A percentile compares a stretch with the other conserved stretches of the same genome.
phyloP scores from a whole-genome alignment of 2,329 filamentous ascomycete species.

The Thielaviopsis punctulata region DNA sequence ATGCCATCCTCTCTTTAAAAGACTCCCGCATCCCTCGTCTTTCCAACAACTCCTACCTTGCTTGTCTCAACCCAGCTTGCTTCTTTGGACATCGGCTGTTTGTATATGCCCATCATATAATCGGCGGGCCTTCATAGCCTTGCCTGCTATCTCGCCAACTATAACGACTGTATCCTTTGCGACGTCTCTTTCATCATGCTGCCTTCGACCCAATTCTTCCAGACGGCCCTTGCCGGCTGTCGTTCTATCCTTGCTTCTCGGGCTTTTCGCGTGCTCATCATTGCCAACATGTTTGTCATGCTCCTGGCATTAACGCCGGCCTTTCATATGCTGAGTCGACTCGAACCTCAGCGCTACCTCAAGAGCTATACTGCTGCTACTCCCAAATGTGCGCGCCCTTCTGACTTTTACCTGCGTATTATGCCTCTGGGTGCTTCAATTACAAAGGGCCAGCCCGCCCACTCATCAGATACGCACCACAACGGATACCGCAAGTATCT shows the following conservation, averaged over 20 bases:
- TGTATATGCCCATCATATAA: background rate
- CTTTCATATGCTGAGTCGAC: background rate
- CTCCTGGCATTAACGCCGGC: background rate
- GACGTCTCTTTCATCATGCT: background rate
- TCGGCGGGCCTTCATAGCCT: background rate
- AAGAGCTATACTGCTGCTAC: background rate
- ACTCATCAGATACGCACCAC: conserved; percentile 1
- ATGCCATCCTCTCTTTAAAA: no score
- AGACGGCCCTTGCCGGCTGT: background rate
- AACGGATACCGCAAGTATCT: conserved; percentile 24
- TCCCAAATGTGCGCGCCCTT: background rate
- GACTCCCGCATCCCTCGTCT: no score
- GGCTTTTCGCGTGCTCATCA: background rate
- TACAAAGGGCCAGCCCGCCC: conserved; percentile 18
- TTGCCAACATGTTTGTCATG: background rate
- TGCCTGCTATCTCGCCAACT: background rate
- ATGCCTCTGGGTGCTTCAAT: conserved; percentile 23
- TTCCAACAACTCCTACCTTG: no score
- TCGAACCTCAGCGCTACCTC: background rate
- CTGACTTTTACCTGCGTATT: conserved; percentile 15
- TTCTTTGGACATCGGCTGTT: no score
- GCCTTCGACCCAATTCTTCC: background rate
- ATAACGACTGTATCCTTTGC: background rate
- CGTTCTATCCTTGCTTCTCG: background rate
- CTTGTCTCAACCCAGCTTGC: no score